Evolutionary conservation across 331 rosid genomes (phyloP), one percentile per base, ranked within the genome.

Genomic region (Quercus tomentella): DNA sequence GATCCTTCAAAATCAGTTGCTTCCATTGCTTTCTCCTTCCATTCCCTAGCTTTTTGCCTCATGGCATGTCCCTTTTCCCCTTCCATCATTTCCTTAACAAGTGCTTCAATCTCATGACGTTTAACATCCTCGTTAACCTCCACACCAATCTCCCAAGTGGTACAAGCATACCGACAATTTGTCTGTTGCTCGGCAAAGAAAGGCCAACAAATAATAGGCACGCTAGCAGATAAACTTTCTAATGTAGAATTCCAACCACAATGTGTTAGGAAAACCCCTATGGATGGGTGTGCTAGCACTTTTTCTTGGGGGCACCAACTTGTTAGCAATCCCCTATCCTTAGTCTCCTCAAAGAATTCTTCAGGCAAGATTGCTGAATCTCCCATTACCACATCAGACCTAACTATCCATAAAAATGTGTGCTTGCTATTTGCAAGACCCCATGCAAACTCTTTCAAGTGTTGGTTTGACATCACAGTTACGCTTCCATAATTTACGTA

Each of bases 121-220:
- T 80, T 84, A 10, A 90, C 89, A 33, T 84, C 82, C 3, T 67
- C 43, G 15, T 74, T 80, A 22, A 85, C 16, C 63, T 84, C 89
- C 86, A 88, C 16, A 1, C 88, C 92, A 11, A 79, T 80, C 4
- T 79, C 87, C 89, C 92, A 90, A n/a, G 30, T 31, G 3, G 45
- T 74, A 74, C 87, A 81, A 21, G 86, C 77, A 62, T 55, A 87
- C 55, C 84, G 57, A 21, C 89, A 82, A 72, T 89, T 91, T 5
- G 90, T 82, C 26, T 84, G 89, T 21, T 88, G 86, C 7, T 85
- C 86, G 4, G 84, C 86, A 22, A 85, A 82, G 62, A 85, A 85
- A 22, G 89, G 89, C 89, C 86, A 86, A 52, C 87, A 85, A 76
- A 91, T 88, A 54, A 81, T 23, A 70, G 91, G 92, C 62, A 86